Evolutionary conservation across 1,139 yeast genomes (phyloP), one percentile per base, ranked within the genome.

Genomic region (Lodderomyces beijingensis): DNA sequence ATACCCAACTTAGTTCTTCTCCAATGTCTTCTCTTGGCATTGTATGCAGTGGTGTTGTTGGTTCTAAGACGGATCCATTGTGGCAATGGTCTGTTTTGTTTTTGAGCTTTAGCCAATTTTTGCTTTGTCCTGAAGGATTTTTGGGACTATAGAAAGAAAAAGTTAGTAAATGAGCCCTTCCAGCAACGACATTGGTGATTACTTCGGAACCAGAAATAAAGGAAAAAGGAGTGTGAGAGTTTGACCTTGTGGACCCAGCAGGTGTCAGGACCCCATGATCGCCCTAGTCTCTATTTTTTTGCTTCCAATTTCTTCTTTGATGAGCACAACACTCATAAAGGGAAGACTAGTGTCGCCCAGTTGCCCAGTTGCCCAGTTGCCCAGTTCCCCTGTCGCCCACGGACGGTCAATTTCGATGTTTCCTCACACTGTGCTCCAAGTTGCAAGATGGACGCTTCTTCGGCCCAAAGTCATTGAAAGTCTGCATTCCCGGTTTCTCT

Each of bases 11-110:
- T 93, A 63, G 97, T 91, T 84, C 98, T 87, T 85, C 96, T 91
- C 99, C 99, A 93, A 94, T 93, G 95, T 82, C 98, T 85, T 86
- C 97, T 88, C 89, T 91, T 91, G 67, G 96, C 94, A 77, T 91
- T 91, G 89, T 89, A 91, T 80, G 91, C 86, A 80, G 91, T 84
- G 62, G 81, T 88, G 94, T 88, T 89, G 74, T 76, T 82, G 70
- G 98, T 88, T 84, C 89, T 91, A 76, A 91, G 82, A 77, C 98
- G 87, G 85, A 89, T 79, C 97, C 97, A 93, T 78, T 91, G 96
- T 64, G 99, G 98, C 70, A 93, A 84, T 68, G 97, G 96, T 80
- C 98, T 87, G 93, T 89, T 91, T 77, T 88, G 96, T 79, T 89
- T 91, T 70, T 82, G 82, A 68, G 96, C 97, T 84, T 91, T 91